Base-by-base conservation (phyloP, 2,329 filamentous ascomycete species). In the Aspergillus oerlinghausenensis region DNA sequence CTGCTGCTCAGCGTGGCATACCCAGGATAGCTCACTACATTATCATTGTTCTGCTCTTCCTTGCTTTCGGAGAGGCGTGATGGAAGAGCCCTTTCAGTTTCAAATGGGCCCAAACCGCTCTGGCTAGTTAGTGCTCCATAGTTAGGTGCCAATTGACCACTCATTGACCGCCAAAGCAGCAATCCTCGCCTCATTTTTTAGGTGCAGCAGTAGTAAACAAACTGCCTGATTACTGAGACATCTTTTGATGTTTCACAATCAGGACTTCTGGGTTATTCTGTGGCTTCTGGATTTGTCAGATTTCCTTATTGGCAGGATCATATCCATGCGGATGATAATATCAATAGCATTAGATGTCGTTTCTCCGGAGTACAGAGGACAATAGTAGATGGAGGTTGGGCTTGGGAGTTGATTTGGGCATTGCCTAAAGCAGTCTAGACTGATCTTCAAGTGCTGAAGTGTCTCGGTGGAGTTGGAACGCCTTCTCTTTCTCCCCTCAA, bases 161-260 rank as follows among this genome's bases (percentile, higher is more conserved):
- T 60, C 56, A 61, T 51, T 40, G 55, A 49, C 47, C 55, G 61
- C 61, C 59, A 63, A 48, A 62, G 54, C 59, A 61, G 56, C 57
- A 52, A 45, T 45, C 52, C 49, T 19, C 59, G 61, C 61, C 61
- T 63, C 61, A 63, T 60, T 63, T 61, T 43, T 52, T 28, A 42
- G 49, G 54, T 55, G 52, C 49, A 55, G 56, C 50, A 49, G 48
- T 49, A 38, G 14, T 38, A 17, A 38, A 17, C 32, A 38, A 38
- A 38, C 32, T 6, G 5, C 14, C 11, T 38, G 14, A 38, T 38
- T 38, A 32, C 32, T 35, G 32, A 6, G 11, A 7, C 32, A 35
- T 17, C 5, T 17, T 35, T 7, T 7, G 32, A 5, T 8, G 32
- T 38, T 38, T 38, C 32, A 38, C 32, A 38, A 38, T 7, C 32